Conservation (phyloP, 2,329 filamentous ascomycete genomes). For the Trichocomaceae sp. region DNA sequence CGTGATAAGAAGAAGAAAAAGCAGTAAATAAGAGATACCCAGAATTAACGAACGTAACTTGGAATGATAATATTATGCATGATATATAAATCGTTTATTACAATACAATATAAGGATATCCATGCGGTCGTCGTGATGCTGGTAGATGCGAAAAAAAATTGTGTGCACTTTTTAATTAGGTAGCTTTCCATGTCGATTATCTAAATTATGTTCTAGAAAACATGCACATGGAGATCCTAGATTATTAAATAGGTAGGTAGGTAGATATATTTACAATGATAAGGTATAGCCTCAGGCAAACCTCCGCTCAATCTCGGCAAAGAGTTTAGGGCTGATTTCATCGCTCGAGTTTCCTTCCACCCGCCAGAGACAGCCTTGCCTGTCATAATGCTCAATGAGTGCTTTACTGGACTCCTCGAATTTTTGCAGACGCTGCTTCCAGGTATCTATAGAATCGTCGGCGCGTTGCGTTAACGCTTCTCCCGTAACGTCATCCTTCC, state of each 20-base stretch:
- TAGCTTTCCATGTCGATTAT: background rate
- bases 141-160: too few species aligned
- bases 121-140: too few species aligned
- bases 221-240: background rate
- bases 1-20: background rate
- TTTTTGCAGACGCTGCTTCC: constrained; percentile 69
- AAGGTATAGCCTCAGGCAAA: constrained; percentile 47
- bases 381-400: constrained; percentile 81
- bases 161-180: too few species aligned
- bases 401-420: constrained; percentile 84
- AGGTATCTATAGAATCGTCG: constrained; percentile 83
- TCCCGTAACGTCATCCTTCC: constrained; percentile 84
- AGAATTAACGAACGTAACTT: background rate
- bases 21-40: background rate
- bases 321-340: constrained; percentile 88
- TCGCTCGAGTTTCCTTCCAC: constrained; percentile 86
- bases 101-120: background rate
- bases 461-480: constrained; percentile 73
- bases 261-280: constrained; percentile 13
- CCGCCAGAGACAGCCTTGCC: constrained; percentile 75
- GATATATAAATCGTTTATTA: background rate
- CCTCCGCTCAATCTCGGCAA: constrained; percentile 69
- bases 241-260: background rate
- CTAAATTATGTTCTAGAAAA: background rate
- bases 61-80: background rate